Percentiles rank a stretch among this genome's conserved stretches.
Conservation (phyloP, 345 rosid genomes). For the Eucalyptus curtisii region DNA sequence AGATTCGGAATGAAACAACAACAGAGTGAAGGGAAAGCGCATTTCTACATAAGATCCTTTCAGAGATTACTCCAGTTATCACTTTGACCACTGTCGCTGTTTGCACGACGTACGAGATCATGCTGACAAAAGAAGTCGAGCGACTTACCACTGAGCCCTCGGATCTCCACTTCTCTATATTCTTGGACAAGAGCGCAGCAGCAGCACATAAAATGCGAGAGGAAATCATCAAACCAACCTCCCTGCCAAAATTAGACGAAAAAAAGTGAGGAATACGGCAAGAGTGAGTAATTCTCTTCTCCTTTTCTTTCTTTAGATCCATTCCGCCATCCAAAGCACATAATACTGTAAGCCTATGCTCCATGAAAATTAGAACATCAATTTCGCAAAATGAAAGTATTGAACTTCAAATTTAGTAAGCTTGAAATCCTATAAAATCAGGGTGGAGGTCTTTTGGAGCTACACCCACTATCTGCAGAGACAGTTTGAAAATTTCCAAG, state of each 20-base stretch:
- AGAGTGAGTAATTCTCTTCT: not conserved
- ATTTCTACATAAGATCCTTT: not conserved
- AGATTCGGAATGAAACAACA: not conserved
- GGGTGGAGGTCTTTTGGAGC: not conserved
- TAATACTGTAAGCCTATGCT: not conserved
- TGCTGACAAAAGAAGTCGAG: not conserved
- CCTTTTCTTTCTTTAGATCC: not conserved
- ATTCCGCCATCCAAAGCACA: not conserved
- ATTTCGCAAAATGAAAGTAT: not conserved
- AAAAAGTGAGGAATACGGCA: not conserved
- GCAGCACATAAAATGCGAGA: slow-evolving; percentile 94
- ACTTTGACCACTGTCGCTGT: not conserved
- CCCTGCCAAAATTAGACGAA: slow-evolving; percentile 32
- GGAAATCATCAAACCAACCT: slow-evolving; percentile 86
- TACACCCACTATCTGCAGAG: not conserved
- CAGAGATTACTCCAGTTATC: not conserved
- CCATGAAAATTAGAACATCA: not conserved
- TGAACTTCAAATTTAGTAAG: not conserved
- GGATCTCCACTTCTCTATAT: slow-evolving; percentile 89
- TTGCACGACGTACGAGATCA: not conserved
- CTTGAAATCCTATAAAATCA: not conserved
- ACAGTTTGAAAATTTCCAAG: not conserved
- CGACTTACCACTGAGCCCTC: slow-evolving; percentile 55
- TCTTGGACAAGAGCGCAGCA: slow-evolving; percentile 99
- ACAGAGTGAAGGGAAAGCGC: not conserved